These are phyloP conservation scores for Pistacia vera DNA, from an alignment of 345 rosid species.

Conservation along the genomic window DNA sequence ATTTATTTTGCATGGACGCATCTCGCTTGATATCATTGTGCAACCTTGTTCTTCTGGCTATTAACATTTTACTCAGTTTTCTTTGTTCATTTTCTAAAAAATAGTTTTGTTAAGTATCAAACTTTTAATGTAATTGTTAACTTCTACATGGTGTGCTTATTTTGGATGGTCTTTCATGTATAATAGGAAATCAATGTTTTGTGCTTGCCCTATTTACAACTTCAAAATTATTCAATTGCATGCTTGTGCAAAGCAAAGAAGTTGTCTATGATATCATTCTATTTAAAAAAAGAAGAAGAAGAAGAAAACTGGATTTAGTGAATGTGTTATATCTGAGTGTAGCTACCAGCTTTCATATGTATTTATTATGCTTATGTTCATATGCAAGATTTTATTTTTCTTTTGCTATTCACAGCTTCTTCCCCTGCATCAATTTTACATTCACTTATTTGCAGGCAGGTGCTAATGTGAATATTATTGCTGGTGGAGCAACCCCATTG, in stretches of 20 bases:
- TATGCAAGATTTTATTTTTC: not conserved
- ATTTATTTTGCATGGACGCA: not conserved
- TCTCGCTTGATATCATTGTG: not conserved
- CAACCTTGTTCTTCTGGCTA: not conserved
- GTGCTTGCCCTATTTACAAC: not conserved
- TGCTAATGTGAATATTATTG: conserved; percentile 69
- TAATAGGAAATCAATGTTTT: not conserved
- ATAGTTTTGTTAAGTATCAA: not conserved
- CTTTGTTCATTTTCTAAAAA: not conserved
- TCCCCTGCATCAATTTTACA: conserved; percentile 7
- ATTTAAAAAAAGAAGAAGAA: too few relatives aligned
- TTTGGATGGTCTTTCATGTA: not conserved
- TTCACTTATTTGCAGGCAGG: conserved; percentile 63
- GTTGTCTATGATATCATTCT: not conserved
- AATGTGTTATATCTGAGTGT: not conserved
- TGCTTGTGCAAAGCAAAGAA: not conserved
- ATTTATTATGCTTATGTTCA: not conserved
- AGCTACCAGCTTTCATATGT: not conserved
- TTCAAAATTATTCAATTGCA: not conserved
- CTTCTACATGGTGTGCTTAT: not conserved
- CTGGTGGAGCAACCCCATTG: conserved; percentile 94
- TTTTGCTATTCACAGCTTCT: not conserved
- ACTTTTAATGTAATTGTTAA: not conserved
- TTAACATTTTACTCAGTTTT: not conserved
- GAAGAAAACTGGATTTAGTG: not conserved